These are phyloP conservation scores for Stephania cephalantha DNA, from an alignment of 164 flowering plant genomes.

Conservation along the genomic window DNA sequence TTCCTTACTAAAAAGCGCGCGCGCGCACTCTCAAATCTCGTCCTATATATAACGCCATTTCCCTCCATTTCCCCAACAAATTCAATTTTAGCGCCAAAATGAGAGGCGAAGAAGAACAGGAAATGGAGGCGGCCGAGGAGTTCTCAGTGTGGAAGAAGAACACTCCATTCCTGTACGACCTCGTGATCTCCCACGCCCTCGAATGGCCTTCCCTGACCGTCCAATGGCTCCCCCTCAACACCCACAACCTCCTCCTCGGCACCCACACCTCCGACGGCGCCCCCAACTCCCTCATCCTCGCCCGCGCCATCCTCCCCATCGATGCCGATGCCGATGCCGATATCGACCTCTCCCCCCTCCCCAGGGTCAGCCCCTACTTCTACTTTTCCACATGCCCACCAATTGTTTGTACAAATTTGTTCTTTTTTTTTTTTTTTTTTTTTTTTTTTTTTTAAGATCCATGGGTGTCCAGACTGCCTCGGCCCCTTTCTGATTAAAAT, in stretches of 20 bases:
- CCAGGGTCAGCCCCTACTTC: not conserved
- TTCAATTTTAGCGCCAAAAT: slow-evolving; percentile 14
- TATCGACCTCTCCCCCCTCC: not conserved
- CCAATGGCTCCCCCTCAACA: slow-evolving; percentile 64
- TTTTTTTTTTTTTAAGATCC: not conserved
- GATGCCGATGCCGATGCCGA: no score
- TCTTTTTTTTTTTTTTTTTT: not conserved
- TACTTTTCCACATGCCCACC: not conserved
- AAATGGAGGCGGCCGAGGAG: slow-evolving; percentile 55
- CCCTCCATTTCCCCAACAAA: not conserved
- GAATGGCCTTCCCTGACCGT: slow-evolving; percentile 98
- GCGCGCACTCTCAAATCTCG: no score
- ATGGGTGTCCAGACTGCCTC: no score
- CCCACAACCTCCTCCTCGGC: slow-evolving; percentile 73
- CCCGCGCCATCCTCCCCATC: slow-evolving; percentile 58
- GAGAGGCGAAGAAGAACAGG: slow-evolving; percentile 16
- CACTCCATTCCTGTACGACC: slow-evolving; percentile 80
- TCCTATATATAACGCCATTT: no score
- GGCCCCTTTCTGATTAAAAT: no score
- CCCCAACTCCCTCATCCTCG: slow-evolving; percentile 79
- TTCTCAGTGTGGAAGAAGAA: slow-evolving; percentile 88
- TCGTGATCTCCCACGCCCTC: slow-evolving; percentile 72
- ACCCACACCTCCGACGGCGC: slow-evolving; percentile 77
- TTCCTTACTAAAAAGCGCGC: no score
- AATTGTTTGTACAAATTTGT: slow-evolving; percentile 32